A percentile compares a stretch with the other conserved stretches of the same genome.
These are phyloP conservation scores for Bipolaris gigantea DNA, from an alignment of 2,329 filamentous ascomycete species.

Conservation along the genomic window DNA sequence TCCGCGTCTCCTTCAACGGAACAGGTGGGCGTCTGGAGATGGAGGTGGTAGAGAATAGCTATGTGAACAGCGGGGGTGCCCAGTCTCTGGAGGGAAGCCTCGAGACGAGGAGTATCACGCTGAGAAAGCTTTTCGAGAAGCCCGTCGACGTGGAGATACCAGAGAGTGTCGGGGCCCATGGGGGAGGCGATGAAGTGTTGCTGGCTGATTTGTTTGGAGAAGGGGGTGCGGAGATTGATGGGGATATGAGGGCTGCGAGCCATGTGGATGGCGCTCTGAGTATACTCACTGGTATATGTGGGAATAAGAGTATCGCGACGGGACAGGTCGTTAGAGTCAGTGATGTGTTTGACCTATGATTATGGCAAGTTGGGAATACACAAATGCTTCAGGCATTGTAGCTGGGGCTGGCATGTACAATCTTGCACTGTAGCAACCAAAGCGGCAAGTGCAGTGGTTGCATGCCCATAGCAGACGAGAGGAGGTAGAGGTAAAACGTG, in stretches of 20 bases:
- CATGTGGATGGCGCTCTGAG: constrained; percentile 63
- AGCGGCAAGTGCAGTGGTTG: no score
- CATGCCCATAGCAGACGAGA: no score
- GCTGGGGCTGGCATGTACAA: no score
- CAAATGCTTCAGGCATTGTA: background rate
- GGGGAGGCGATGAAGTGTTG: constrained; percentile 61
- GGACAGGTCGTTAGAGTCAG: constrained; percentile 61
- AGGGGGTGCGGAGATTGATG: constrained; percentile 49
- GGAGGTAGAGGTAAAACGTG: no score
- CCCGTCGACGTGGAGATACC: constrained; percentile 58
- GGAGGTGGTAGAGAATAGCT: constrained; percentile 64
- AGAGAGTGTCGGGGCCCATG: constrained; percentile 59
- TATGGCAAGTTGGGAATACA: background rate
- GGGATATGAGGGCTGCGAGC: constrained; percentile 58
- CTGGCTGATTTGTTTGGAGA: constrained; percentile 62
- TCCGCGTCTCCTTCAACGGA: constrained; percentile 61
- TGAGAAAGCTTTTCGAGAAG: constrained; percentile 60
- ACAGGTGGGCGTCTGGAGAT: constrained; percentile 62
- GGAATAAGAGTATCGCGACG: constrained; percentile 60
- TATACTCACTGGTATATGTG: constrained; percentile 62
- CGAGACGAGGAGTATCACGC: constrained; percentile 53
- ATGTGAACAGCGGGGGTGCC: constrained; percentile 61
- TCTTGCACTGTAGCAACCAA: no score
- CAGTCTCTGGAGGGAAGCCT: constrained; percentile 59
- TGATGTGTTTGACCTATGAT: constrained; percentile 41